Base-by-base conservation (phyloP, 306 rosid species). In the Ormosia semicastrata region DNA sequence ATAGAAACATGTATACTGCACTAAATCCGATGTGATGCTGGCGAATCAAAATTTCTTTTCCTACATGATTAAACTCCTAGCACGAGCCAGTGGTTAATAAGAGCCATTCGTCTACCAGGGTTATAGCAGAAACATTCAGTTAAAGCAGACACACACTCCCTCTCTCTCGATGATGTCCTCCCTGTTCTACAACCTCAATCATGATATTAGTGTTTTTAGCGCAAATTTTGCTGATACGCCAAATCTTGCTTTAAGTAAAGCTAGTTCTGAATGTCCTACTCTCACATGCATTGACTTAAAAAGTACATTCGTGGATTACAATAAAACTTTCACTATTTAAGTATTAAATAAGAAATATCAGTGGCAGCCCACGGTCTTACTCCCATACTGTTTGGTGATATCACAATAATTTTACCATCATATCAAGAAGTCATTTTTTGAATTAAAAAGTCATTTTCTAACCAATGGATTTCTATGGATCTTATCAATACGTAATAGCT, bases 171-270 rank as follows among this genome's bases (percentile, higher is more conserved):
- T 72, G 1, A 50, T 72, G 66, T 72, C 29, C 58, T 46, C 79
- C 58, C 12, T 39, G 15, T 53, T 79, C 13, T 39, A 63, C 44
- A 58, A 57, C 59, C 40, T 1, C 50, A n/a, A 78, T n/a, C 60
- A 57, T 56, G 37, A 33, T 18, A 32, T 15, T 37, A 46, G 43
- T 71, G 65, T 71, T 29, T 29, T 14, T 44, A 43, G 41, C 29
- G 13, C 2, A 71, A 46, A 46, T 40, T 71, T 80, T 50, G 66
- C 59, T 5, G 75, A 64, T 40, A 36, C 75, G 53, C 60, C 52
- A 73, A 62, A 81, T 65, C 52, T 33, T 73, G 64, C 81, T 44
- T 56, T 74, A 75, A 56, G 56, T 53, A 81, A 81, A 81, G 80
- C 54, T 75, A 72, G 37, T 34, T 71, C 44, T 69, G 15, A 54